Evolutionary conservation across 176 grass and related monocot species (phyloP).

Genomic region (Luzula sylvatica): DNA sequence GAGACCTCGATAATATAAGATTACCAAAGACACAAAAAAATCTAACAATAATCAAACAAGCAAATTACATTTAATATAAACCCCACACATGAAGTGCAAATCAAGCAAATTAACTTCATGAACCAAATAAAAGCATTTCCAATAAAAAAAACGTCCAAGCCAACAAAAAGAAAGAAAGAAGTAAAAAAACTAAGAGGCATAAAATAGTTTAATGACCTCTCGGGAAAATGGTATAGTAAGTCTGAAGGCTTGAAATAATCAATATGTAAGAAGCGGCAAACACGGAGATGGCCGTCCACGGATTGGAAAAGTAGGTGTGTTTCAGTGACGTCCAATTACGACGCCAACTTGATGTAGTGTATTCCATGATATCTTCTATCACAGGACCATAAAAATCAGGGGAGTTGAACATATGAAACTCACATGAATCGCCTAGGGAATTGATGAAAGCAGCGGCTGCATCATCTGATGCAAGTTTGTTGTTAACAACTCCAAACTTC

Average conservation of each 20-base stretch:
- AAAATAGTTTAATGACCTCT: no score
- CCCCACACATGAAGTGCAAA: no score
- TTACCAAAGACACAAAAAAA: no score
- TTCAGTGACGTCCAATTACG: background rate
- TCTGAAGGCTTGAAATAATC: background rate
- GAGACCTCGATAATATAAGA: no score
- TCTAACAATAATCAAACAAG: no score
- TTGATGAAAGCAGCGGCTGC: background rate
- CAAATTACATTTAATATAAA: no score
- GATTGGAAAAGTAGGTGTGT: slow-evolving; percentile 15
- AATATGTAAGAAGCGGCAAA: background rate
- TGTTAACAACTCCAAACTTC: background rate
- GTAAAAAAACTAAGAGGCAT: no score
- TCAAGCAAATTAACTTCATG: no score
- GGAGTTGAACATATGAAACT: background rate
- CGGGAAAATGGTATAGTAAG: background rate
- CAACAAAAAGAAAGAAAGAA: no score
- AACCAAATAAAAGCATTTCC: no score
- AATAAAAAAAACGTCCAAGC: no score
- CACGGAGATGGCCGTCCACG: background rate
- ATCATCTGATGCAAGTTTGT: background rate
- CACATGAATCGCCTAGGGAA: background rate
- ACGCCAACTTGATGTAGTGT: background rate
- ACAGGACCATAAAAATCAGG: background rate
- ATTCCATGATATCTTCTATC: background rate